Percentiles rank a stretch among this genome's conserved stretches.
Evolutionary conservation across 2,329 filamentous ascomycete species (phyloP).

Genomic region (Cercospora sesami): DNA sequence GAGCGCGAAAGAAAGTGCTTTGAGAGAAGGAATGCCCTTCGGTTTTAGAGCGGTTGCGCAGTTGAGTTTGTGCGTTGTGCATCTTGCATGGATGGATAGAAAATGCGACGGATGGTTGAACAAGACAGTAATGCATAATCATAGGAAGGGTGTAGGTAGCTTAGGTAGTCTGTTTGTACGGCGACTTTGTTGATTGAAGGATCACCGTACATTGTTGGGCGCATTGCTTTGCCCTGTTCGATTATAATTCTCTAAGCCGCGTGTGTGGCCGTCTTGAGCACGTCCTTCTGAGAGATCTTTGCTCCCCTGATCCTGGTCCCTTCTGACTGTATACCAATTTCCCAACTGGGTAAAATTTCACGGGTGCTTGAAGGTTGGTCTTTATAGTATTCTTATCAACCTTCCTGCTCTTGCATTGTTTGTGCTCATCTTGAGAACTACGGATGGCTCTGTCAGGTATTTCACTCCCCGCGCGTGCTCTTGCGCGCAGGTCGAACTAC

Average conservation of each 20-base stretch:
- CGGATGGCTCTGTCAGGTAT: background rate
- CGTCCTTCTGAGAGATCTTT: background rate
- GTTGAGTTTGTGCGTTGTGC: background rate
- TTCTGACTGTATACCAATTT: background rate
- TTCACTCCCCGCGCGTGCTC: background rate
- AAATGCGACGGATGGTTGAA: background rate
- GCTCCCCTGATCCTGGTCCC: background rate
- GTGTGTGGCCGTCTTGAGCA: background rate
- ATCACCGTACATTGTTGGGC: background rate
- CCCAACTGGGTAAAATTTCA: background rate
- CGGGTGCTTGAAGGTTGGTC: background rate
- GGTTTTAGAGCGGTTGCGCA: background rate
- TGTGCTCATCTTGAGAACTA: too few relatives aligned
- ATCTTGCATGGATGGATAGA: background rate
- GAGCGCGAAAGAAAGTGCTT: background rate
- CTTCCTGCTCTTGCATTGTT: background rate
- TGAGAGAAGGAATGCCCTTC: background rate
- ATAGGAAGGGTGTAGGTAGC: background rate
- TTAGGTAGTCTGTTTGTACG: background rate
- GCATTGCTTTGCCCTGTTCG: background rate
- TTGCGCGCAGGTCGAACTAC: background rate
- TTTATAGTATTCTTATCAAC: background rate
- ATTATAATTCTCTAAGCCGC: background rate
- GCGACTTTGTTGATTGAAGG: background rate
- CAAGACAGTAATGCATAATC: conserved; percentile 1